Conservation (phyloP, 2,329 filamentous ascomycete genomes). For the Colletotrichum chrysophilum region DNA sequence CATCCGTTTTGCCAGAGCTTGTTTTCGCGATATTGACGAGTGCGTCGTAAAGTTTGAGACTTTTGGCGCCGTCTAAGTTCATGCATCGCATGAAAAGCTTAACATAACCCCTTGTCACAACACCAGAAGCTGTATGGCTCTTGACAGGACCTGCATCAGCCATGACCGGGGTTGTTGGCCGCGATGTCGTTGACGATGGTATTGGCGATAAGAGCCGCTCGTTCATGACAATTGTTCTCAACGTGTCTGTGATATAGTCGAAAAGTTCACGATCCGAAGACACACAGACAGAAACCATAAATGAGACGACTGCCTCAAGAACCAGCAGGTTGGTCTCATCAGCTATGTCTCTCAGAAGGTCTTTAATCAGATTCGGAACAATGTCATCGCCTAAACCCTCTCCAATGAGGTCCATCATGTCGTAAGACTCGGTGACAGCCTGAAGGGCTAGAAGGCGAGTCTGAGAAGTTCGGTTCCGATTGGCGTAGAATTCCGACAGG, state of each 20-base stretch:
- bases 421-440: conserved; percentile 63
- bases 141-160: conserved; percentile 25
- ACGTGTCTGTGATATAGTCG: conserved; percentile 57
- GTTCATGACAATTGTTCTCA: conserved; percentile 55
- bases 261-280: conserved; percentile 65
- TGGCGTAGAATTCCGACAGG: conserved; percentile 67
- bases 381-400: conserved; percentile 64
- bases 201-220: conserved; percentile 52
- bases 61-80: conserved; percentile 69
- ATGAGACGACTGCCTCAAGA: conserved; percentile 68
- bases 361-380: conserved; percentile 63
- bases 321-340: conserved; percentile 69
- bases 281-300: conserved; percentile 69
- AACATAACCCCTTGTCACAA: conserved; percentile 74
- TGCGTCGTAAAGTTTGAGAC: conserved; percentile 64
- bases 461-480: conserved; percentile 63
- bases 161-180: conserved; percentile 29
- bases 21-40: conserved; percentile 69
- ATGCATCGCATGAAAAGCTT: conserved; percentile 79
- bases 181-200: conserved; percentile 30
- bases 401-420: conserved; percentile 59
- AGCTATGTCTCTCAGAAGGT: conserved; percentile 65
- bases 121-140: conserved; percentile 66
- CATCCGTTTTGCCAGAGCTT: conserved; percentile 66
- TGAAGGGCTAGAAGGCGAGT: conserved; percentile 69